Evolutionary conservation across 2,329 filamentous ascomycete species (phyloP).

Genomic region (Aureobasidium sp.): DNA sequence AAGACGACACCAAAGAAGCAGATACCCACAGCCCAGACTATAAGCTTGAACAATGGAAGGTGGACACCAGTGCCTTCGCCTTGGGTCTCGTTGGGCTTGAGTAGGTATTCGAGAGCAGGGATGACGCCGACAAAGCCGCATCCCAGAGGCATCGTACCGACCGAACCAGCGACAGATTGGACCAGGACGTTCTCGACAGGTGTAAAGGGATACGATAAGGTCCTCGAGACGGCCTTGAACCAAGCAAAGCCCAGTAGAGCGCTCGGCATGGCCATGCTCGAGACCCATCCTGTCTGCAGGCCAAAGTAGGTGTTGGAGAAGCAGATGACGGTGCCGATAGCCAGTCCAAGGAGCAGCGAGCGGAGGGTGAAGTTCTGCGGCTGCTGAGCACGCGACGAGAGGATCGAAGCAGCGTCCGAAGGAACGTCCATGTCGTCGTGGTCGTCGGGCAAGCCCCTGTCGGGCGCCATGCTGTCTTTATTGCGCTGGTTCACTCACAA

Average conservation of each 20-base stretch:
- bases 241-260: conserved; percentile 91
- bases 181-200: conserved; percentile 95
- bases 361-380: conserved; percentile 74
- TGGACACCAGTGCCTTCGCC: conserved; percentile 22
- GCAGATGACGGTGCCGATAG: conserved; percentile 83
- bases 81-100: conserved; percentile 59
- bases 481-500: neutral
- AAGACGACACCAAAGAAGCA: conserved; percentile 97
- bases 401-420: conserved; percentile 13
- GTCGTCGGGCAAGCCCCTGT: conserved; percentile 22
- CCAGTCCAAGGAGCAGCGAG: conserved; percentile 68
- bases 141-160: conserved; percentile 93
- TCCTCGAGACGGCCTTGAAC: conserved; percentile 69
- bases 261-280: conserved; percentile 94
- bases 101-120: conserved; percentile 80
- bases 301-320: conserved; percentile 99
- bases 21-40: conserved; percentile 84
- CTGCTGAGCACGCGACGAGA: conserved; percentile 29
- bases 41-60: conserved; percentile 59
- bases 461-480: conserved; percentile 26
- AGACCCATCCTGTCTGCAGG: conserved; percentile 78
- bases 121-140: conserved; percentile 94
- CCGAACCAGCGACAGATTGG: conserved; percentile 88
- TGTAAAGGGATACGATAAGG: conserved; percentile 73
- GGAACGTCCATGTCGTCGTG: conserved; percentile 1